Conservation (phyloP, 163 green algal species). For the Prototheca cutis region DNA sequence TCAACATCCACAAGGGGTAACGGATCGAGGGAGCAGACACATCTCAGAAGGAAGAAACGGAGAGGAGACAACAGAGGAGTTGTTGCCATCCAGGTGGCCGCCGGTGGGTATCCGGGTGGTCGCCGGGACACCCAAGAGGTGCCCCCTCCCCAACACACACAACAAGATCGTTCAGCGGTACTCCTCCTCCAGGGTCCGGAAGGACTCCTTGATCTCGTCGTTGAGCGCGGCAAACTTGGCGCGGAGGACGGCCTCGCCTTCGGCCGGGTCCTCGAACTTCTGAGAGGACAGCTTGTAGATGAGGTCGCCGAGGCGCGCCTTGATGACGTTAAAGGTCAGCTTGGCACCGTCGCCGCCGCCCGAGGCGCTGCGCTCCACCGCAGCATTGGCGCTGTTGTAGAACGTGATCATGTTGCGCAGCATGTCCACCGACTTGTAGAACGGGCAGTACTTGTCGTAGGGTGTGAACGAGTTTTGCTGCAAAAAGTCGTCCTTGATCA, state of each 20-base stretch:
- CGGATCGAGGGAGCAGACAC: no score
- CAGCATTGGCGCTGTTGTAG: constrained; percentile 38
- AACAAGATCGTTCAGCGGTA: constrained; percentile 87
- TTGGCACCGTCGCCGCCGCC: constrained; percentile 53
- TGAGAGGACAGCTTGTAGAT: constrained; percentile 84
- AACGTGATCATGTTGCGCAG: constrained; percentile 67
- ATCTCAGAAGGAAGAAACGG: no score
- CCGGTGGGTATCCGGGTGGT: no score
- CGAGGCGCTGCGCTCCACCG: constrained; percentile 33
- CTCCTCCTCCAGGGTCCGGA: constrained; percentile 89
- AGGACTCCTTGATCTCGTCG: constrained; percentile 81
- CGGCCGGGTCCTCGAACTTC: constrained; percentile 98
- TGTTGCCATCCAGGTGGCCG: no score
- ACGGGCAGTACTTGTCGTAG: constrained; percentile 99
- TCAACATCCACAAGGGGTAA: no score
- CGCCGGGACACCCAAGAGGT: no score
- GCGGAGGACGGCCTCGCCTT: constrained; percentile 82
- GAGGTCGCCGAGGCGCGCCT: constrained; percentile 78
- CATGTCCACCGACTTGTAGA: constrained; percentile 87
- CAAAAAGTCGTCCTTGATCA: constrained; percentile 99
- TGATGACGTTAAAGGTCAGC: constrained; percentile 96
- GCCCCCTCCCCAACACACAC: no score
- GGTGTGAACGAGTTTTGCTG: constrained; percentile 98
- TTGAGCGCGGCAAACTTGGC: constrained; percentile 66
- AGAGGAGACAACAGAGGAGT: no score